Base-by-base conservation (phyloP, 805 yeast species). In the Clavispora vitiphila region DNA sequence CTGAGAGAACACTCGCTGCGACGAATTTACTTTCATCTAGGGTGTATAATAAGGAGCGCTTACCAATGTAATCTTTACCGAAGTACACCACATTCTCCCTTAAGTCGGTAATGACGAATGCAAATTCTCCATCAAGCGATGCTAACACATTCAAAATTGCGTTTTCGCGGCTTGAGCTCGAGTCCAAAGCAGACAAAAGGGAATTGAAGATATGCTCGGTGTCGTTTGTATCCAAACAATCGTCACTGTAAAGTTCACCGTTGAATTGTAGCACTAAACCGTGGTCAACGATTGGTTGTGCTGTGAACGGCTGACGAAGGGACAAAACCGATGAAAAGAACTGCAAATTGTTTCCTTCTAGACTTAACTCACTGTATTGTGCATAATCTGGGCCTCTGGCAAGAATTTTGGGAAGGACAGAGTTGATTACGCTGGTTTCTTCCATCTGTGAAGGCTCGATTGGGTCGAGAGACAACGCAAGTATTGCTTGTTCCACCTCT, bases 61-160 rank as follows among this genome's bases (percentile, higher is more conserved):
- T 82, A 0, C 99, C 99, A 22, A 87, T 65, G 1, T 69, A 53
- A 58, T 93, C 99, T 49, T 96, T 76, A 0, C 95, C 97, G 65
- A 89, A 93, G 65, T 77, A 84, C 0, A 87, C 50, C 23, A 44
- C 58, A 0, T 64, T 47, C 1, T 56, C 46, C 1, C 47, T 14
- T n/a, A 51, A 51, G 54, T 84, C 87, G 22, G 69, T 56, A 14
- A 81, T 60, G 50, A 71, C 60, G 60, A 67, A 80, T 0, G 99
- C 93, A 68, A 82, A 93, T 56, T 91, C 99, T 2, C 99, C 99
- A 23, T 76, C 72, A 15, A 88, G 51, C 2, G 38, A 39, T 7
- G 63, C 56, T 2, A 87, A 55, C 0, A 78, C 63, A 2, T 61
- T 47, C 1, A 65, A 37, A 3, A 83, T 60, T 18, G 78, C 72